These are phyloP conservation scores for Cyphellophora europaea DNA, from an alignment of 2,329 filamentous ascomycete genomes.

Conservation along the genomic window DNA sequence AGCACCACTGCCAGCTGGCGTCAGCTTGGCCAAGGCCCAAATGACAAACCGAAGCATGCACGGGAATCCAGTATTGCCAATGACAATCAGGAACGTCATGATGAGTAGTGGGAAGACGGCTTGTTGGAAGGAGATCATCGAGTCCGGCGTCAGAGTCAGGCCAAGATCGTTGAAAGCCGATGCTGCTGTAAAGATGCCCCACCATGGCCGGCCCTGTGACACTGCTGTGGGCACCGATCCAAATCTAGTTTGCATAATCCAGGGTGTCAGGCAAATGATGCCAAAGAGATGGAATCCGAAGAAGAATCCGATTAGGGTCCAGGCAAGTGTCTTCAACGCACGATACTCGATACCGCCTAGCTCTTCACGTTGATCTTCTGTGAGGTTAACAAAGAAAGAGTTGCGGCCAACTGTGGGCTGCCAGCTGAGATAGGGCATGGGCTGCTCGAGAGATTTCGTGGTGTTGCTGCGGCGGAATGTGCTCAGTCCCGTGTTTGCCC, in stretches of 20 bases:
- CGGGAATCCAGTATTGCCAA: conserved; percentile 41
- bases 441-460: conserved; percentile 40
- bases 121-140: conserved; percentile 56
- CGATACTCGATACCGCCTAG: conserved; percentile 94
- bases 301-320: conserved; percentile 72
- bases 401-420: conserved; percentile 87
- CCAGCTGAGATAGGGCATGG: conserved; percentile 87
- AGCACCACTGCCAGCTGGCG: conserved; percentile 56
- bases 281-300: conserved; percentile 73
- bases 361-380: conserved; percentile 86
- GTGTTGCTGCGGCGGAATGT: conserved; percentile 38
- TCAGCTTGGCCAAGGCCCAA: conserved; percentile 64
- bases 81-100: conserved; percentile 30
- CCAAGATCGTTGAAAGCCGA: conserved; percentile 95
- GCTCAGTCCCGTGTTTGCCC: conserved; percentile 42
- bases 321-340: conserved; percentile 72
- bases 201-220: conserved; percentile 67
- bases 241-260: conserved; percentile 64
- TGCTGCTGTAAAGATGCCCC: conserved; percentile 78
- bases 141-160: conserved; percentile 83
- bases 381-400: conserved; percentile 80
- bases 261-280: conserved; percentile 64
- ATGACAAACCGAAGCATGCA: conserved; percentile 68
- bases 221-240: conserved; percentile 52
- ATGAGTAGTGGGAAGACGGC: conserved; percentile 30